Base-by-base conservation (phyloP, 1,284 basidiomycete species). In the Pseudomicrostroma phylloplanum region DNA sequence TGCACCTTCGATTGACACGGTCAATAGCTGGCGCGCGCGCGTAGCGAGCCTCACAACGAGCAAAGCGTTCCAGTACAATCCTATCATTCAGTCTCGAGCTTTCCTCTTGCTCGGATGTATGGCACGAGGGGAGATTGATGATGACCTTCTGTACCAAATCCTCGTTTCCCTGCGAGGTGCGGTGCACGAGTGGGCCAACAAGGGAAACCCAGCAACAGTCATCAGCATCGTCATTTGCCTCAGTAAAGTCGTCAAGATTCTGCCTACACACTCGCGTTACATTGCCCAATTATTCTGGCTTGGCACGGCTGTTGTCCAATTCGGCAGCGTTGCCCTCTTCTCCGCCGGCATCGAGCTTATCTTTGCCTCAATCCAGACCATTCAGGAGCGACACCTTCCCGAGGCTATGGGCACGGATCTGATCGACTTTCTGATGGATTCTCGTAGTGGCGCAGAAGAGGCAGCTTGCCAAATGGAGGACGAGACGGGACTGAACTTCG, bases 1-100 rank as follows among this genome's bases (percentile, higher is more conserved):
- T 1, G 71, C 74, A 6, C 74, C 74, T 4, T 69, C 62, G 55
- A 61, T 61, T 3, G 92, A 91, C 58, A 82, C 92, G 11, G 82
- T 90, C 48, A 96, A 96, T 75, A 86, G 89, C 15, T 96, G 93
- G 92, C 85, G 89, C 62, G 90, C 92, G 26, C 84, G 92, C 46
- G 92, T 92, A 90, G 91, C 92, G 86, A 88, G 91, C 60, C 80
- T 96, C 59, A 86, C 92, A n/a, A 89, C 90, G 0, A 87, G 91
- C 1, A 91, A 89, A 0, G 91, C 92, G 21, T 96, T 96, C 83
- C 92, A 96, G 78, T 86, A 90, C 62, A 92, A 91, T 13, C 89
- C 91, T 0, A 88, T 89, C 19, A 86, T 93, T 26, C 92, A 96
- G 79, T 88, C 89, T 53, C 87, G 91, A 19, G 90, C 91, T 0